Percentiles rank a stretch among this genome's conserved stretches.
phyloP scores from a whole-genome alignment of 2,329 filamentous ascomycete species.

The Fusarium agapanthi region DNA sequence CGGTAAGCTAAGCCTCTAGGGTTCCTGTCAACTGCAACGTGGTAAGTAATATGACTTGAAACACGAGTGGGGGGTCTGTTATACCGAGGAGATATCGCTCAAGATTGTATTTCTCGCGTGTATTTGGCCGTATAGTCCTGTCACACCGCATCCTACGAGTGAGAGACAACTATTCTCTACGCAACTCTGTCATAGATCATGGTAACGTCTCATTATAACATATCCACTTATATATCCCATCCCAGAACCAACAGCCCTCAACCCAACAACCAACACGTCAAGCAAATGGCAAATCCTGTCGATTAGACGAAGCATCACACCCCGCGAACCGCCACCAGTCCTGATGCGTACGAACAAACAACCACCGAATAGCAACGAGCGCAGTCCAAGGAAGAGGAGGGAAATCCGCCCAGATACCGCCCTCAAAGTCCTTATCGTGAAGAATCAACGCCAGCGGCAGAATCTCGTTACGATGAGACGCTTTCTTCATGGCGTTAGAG shows the following conservation, averaged over 20 bases:
- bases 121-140: background rate
- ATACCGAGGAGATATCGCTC: background rate
- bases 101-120: background rate
- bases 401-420: slow-evolving; percentile 38
- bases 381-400: slow-evolving; percentile 43
- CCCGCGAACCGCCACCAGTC: slow-evolving; percentile 50
- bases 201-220: background rate
- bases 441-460: slow-evolving; percentile 39
- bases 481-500: slow-evolving; percentile 20
- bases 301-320: slow-evolving; percentile 43
- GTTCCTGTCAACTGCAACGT: background rate
- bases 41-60: background rate
- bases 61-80: background rate
- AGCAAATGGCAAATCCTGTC: slow-evolving; percentile 49
- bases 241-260: background rate
- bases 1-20: background rate
- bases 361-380: slow-evolving; percentile 44
- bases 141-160: background rate
- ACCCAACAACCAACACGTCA: slow-evolving; percentile 8
- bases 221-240: background rate
- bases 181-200: background rate
- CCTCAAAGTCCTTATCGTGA: slow-evolving; percentile 42
- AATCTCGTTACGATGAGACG: slow-evolving; percentile 28
- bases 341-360: slow-evolving; percentile 47
- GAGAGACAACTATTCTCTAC: background rate